Percentiles rank a stretch among this genome's conserved stretches.
These are phyloP conservation scores for Botrytis deweyae DNA, from an alignment of 2,329 filamentous ascomycete genomes.

Conservation along the genomic window DNA sequence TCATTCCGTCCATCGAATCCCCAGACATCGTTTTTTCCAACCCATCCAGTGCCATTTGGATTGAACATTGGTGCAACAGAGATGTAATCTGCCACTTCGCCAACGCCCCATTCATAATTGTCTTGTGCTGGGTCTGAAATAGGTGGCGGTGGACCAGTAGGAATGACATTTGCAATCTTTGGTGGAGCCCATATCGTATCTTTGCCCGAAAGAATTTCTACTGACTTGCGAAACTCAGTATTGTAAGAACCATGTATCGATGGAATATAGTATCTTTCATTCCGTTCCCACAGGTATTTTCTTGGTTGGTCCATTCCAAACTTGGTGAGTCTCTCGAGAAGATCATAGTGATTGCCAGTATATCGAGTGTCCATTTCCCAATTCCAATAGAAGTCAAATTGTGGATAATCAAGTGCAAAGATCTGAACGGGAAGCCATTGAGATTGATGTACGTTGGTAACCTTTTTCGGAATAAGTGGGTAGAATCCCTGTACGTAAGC, in stretches of 20 bases:
- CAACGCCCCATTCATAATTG: conserved; percentile 72
- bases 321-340: conserved; percentile 62
- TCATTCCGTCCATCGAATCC: conserved; percentile 51
- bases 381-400: conserved; percentile 61
- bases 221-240: conserved; percentile 62
- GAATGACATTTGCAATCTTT: conserved; percentile 57
- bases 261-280: conserved; percentile 71
- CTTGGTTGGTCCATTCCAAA: conserved; percentile 69
- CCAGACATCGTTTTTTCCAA: conserved; percentile 58
- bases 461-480: conserved; percentile 61
- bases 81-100: conserved; percentile 69
- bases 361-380: conserved; percentile 84
- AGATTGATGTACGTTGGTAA: conserved; percentile 33
- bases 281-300: conserved; percentile 72
- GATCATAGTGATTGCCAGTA: conserved; percentile 78
- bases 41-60: conserved; percentile 69
- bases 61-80: conserved; percentile 74
- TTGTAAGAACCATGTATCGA: conserved; percentile 65
- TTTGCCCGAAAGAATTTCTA: conserved; percentile 46
- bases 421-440: conserved; percentile 66
- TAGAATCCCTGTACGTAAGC: conserved; percentile 75
- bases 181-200: conserved; percentile 61
- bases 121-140: conserved; percentile 58
- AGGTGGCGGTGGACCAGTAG: conserved; percentile 64
- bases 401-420: conserved; percentile 72